Evolutionary conservation across 176 grass and related monocot genomes (phyloP), one percentile per base, ranked within the genome.

Genomic region (Saccharum officinarum): DNA sequence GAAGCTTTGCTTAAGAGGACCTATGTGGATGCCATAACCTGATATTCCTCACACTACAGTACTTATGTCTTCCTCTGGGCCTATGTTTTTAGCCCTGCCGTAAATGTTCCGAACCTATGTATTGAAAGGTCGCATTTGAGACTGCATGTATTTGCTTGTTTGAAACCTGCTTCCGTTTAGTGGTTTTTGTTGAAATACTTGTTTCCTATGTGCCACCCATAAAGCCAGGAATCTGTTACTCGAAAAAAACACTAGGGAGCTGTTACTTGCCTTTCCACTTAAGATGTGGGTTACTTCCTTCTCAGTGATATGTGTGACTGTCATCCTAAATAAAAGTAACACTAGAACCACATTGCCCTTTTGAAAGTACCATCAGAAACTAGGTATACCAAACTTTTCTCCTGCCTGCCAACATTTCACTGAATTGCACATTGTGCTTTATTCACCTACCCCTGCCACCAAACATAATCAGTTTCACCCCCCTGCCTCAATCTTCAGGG

Each of bases 1-100:
- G 91, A 92, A 81, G 91, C 75, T 89, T 92, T 88, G 68, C 74
- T 86, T 92, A 89, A 77, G 83, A 86, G 83, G 82, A 82, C 86
- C 82, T 78, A 61, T 50, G 70, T 38, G 84, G 79, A 83, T 84
- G 80, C 84, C 68, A 84, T 87, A 87, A 84, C 84, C 75, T 70
- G 37, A 81, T 92, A 84, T 92, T 81, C 83, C 63, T 76, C 20
- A 84, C 52, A 81, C 71, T 79, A 73, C 86, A 79, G 83, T 88
- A 75, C 79, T 80, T 86, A 40, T 86, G 78, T 89, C 82, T 92
- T 87, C 80, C 80, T 80, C 54, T 22, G 87, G 91, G 87, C 87
- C 80, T 89, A 38, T 92, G 85, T 87, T 81, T 80, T 62, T 84
- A 80, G 84, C 69, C 75, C 90, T 64, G 54, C 63, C 75, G 4